These are phyloP conservation scores for Fusarium tupiense DNA, from an alignment of 2,329 filamentous ascomycete species.

Conservation along the genomic window DNA sequence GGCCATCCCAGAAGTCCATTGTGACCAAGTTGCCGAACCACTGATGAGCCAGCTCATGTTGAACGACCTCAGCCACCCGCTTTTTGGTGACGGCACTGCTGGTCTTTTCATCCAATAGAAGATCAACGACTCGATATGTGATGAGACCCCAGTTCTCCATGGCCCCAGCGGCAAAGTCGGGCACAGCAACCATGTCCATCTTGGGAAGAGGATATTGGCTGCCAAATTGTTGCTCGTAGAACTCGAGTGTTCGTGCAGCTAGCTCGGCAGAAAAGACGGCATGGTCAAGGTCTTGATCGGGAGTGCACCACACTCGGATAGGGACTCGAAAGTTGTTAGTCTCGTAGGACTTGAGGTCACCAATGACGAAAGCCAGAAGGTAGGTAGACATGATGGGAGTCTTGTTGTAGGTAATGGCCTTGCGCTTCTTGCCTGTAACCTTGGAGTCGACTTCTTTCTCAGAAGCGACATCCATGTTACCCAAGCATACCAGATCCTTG, in stretches of 20 bases:
- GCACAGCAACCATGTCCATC: constrained; percentile 75
- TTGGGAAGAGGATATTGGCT: constrained; percentile 69
- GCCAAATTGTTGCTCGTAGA: constrained; percentile 95
- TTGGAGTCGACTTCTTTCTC: constrained; percentile 77
- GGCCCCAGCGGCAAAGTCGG: constrained; percentile 92
- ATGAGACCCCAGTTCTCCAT: constrained; percentile 99
- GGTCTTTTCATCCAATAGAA: constrained; percentile 91
- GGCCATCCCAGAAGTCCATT: constrained; percentile 98
- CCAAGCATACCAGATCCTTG: constrained; percentile 88
- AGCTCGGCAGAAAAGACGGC: constrained; percentile 91
- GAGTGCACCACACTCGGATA: constrained; percentile 92
- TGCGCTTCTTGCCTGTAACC: constrained; percentile 70
- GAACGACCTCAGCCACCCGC: constrained; percentile 92
- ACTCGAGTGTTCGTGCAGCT: constrained; percentile 87
- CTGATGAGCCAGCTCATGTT: constrained; percentile 96
- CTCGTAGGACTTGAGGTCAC: constrained; percentile 93
- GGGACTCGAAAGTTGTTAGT: constrained; percentile 91
- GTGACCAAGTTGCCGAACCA: constrained; percentile 99
- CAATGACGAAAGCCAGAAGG: constrained; percentile 91
- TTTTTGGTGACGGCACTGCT: constrained; percentile 91
- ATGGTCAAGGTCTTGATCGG: constrained; percentile 89
- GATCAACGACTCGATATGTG: constrained; percentile 85
- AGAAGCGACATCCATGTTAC: constrained; percentile 93
- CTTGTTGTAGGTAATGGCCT: constrained; percentile 90
- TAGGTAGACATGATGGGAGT: constrained; percentile 97